phyloP scores from a whole-genome alignment of 1,139 yeast genomes.

The Magnusiomyces fungicola region DNA sequence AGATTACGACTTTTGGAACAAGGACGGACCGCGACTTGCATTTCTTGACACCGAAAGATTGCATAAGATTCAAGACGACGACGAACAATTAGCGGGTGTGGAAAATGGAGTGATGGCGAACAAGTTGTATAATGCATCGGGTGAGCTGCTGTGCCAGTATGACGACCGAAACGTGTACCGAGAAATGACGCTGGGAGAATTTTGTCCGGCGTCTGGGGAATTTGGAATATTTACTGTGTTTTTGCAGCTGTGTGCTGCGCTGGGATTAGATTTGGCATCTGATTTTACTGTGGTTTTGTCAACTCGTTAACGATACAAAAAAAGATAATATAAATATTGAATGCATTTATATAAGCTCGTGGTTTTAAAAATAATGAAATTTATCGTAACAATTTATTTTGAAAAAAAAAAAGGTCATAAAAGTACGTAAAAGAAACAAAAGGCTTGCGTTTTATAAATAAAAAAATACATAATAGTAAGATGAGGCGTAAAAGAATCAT shows the following conservation, averaged over 20 bases:
- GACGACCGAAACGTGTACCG: background rate
- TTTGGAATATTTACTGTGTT: too few species aligned
- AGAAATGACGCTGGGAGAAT: background rate
- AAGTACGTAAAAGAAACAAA: slow-evolving; percentile 4
- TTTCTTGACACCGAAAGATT: too few species aligned
- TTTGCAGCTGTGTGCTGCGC: slow-evolving; percentile 11
- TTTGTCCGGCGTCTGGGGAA: background rate
- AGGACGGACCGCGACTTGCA: background rate
- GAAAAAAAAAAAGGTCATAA: background rate
- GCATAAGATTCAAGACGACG: background rate
- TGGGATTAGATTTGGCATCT: slow-evolving; percentile 12
- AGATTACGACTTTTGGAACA: background rate
- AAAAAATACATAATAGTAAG: background rate
- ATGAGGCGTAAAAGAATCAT: background rate
- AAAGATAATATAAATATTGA: slow-evolving; percentile 3
- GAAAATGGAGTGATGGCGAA: background rate
- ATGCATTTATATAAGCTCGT: background rate
- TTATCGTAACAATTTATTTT: slow-evolving; percentile 1
- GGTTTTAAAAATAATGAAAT: background rate
- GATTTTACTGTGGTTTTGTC: background rate
- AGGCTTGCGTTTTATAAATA: background rate
- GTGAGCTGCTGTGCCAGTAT: background rate
- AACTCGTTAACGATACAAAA: background rate
- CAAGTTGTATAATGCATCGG: background rate
- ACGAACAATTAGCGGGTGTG: background rate